Evolutionary conservation across 2,329 filamentous ascomycete genomes (phyloP), one percentile per base, ranked within the genome.

Genomic region (Thielaviopsis punctulata): DNA sequence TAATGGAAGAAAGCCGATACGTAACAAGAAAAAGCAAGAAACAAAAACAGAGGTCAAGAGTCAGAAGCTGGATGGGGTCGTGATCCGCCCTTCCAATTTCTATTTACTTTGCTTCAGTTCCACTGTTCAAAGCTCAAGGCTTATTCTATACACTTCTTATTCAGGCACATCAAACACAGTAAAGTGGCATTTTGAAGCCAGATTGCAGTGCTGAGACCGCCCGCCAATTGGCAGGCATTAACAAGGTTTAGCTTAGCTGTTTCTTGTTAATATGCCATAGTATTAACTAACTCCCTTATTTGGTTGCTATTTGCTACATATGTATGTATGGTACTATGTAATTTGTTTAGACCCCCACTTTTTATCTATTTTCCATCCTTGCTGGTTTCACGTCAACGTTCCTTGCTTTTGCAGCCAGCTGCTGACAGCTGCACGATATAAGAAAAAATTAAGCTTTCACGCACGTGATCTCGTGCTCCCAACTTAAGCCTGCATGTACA

Each of bases 111-210:
- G 13, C 4, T 36, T 36, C 30, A n/a, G n/a, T n/a, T 36, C 13
- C 30, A 36, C 2, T 36, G n/a, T n/a, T n/a, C n/a, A n/a, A n/a
- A n/a, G n/a, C n/a, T n/a, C n/a, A n/a, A n/a, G n/a, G n/a, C n/a
- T n/a, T n/a, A n/a, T n/a, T n/a, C n/a, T n/a, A n/a, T n/a, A n/a
- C n/a, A n/a, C n/a, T n/a, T n/a, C n/a, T n/a, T n/a, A n/a, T 36
- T 15, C 30, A 36, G 30, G 30, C 30, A 36, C 30, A 36, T 9
- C 4, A 4, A 33, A 27, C 25, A 10, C 25, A 27, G 25, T 45
- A 52, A 55, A 55, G 48, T 55, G 58, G 63, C 60, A 12, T 58
- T 66, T 65, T 66, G 66, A 69, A 68, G 67, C 67, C 68, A 69
- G 66, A 69, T 69, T 69, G 66, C 67, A 69, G 61, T 52, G 49